Base-by-base conservation (phyloP, 2,329 filamentous ascomycete species). In the Grosmannia clavigera region DNA sequence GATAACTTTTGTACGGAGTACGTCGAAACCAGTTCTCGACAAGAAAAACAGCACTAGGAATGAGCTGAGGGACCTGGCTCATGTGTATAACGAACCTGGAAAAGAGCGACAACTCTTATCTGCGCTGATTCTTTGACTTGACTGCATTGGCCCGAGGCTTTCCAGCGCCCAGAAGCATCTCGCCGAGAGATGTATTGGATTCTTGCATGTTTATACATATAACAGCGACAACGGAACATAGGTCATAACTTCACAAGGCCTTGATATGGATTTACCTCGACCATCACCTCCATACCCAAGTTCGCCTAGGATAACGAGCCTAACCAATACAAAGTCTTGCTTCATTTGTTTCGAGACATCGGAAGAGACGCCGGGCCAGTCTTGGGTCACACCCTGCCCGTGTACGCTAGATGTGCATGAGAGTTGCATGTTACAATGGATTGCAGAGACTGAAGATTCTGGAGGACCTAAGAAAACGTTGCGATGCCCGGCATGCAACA, bases 401-500 rank as follows among this genome's bases (percentile, higher is more conserved):
- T 99, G 94, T 73, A 91, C 89, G 14, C 79, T 99, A 48, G 88
- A 89, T 60, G 94, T 92, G 1, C 94, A 99, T 70, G 91, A 97
- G 71, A 82, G 84, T 62, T 96, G 92, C 70, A 80, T 97, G 65
- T 78, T 97, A 48, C 87, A 90, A 67, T 99, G 92, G 92, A 87
- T 97, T 22, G 87, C 89, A n/a, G 90, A 96, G 69, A 83, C 90
- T 69, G 91, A 96, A 73, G 77, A 81, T 27, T 81, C 81, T 1
- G 79, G 75, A 73, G 80, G 72, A 61, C 72, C 81, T 69, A 70
- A 77, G 70, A 82, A 83, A 59, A 84, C 85, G 63, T 83, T 96
- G 64, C 76, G 82, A 59, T 99, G 94, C 70, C 92, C 92, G 2
- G 88, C 95, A 64, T 99, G 94, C 80, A 94, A 95, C 71, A 81